A percentile compares a stretch with the other conserved stretches of the same genome.
Conservation (phyloP, 2,329 filamentous ascomycete species). For the Grosmannia serpens region DNA sequence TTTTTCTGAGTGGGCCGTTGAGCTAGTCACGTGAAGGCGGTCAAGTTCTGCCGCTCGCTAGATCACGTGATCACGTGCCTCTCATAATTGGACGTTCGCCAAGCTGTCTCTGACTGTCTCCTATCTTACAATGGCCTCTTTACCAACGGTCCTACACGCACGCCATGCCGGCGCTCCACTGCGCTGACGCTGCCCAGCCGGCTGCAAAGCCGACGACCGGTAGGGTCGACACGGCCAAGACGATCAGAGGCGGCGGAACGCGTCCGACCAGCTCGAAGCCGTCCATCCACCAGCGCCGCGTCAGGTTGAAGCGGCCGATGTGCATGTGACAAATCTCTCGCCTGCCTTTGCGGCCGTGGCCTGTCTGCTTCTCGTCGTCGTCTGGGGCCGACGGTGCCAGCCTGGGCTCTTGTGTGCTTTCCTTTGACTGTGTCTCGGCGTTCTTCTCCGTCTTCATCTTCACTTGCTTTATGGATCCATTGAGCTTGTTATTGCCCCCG, state of each 20-base stretch:
- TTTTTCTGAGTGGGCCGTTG: neutral
- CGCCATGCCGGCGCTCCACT: neutral
- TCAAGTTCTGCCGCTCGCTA: neutral
- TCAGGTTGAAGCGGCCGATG: constrained; percentile 8
- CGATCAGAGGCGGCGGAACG: constrained; percentile 7
- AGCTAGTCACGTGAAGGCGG: neutral
- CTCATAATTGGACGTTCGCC: too few relatives aligned
- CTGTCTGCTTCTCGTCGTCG: neutral
- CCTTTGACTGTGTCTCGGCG: neutral
- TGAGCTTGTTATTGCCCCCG: neutral
- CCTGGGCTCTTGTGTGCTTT: neutral
- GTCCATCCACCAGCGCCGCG: constrained; percentile 12
- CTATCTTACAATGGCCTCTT: neutral
- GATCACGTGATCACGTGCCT: too few relatives aligned
- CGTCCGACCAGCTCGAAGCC: constrained; percentile 6
- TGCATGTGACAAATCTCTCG: constrained; percentile 9
- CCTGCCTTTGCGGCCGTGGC: neutral
- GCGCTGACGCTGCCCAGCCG: neutral
- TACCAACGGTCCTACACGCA: neutral
- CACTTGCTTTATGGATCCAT: neutral
- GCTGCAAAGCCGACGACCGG: constrained; percentile 8
- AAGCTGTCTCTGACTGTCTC: neutral
- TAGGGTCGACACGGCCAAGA: constrained; percentile 3
- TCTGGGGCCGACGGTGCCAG: neutral
- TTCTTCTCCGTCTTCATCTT: neutral